Conservation (phyloP, 306 rosid species). For the Cicer chorassanicum region DNA sequence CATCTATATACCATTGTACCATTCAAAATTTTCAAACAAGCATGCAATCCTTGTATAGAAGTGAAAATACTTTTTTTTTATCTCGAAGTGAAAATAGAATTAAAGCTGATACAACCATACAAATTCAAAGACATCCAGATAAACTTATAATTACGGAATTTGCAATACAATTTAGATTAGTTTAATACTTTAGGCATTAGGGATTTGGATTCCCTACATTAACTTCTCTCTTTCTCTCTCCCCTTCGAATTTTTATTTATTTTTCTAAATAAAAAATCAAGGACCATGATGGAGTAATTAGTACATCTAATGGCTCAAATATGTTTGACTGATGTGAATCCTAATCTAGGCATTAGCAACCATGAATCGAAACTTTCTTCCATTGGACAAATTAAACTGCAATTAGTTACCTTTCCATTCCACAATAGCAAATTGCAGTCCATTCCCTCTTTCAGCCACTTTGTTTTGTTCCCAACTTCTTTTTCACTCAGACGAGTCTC, state of each 20-base stretch:
- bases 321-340: too few relatives aligned
- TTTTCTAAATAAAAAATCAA: too few relatives aligned
- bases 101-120: constrained; percentile 18
- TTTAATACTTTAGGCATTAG: background rate
- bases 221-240: too few relatives aligned
- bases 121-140: constrained; percentile 22
- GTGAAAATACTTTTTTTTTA: background rate
- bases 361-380: constrained; percentile 21
- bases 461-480: constrained; percentile 73
- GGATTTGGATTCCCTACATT: too few relatives aligned
- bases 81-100: background rate
- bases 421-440: constrained; percentile 87
- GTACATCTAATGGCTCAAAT: too few relatives aligned
- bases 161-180: constrained; percentile 26
- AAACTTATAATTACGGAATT: background rate
- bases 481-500: constrained; percentile 75
- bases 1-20: constrained; percentile 16
- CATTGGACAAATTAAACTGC: constrained; percentile 17
- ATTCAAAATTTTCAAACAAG: constrained; percentile 28
- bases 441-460: constrained; percentile 98
- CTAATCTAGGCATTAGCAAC: background rate
- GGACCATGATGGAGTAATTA: too few relatives aligned
- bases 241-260: too few relatives aligned
- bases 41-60: constrained; percentile 10
- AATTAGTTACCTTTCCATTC: constrained; percentile 78